phyloP scores from a whole-genome alignment of 2,329 filamentous ascomycete species.

The Orbilia javanica region DNA sequence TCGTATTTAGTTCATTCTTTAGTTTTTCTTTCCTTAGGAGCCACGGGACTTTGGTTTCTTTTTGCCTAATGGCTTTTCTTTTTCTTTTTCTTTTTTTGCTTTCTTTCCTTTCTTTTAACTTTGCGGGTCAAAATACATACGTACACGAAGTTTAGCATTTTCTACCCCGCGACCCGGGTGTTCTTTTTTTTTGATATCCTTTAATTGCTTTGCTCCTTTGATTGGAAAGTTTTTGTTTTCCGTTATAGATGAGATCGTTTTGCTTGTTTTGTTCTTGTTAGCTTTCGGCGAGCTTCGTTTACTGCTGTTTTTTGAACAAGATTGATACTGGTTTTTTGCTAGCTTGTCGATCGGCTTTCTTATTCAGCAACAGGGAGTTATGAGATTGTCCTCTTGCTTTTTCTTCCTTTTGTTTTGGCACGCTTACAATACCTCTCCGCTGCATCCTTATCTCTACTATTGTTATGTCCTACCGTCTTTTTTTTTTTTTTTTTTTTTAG shows the following conservation, averaged over 20 bases:
- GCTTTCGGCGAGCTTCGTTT: slow-evolving; percentile 23
- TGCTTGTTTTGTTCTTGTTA: slow-evolving; percentile 1
- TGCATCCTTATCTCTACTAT: slow-evolving; percentile 47
- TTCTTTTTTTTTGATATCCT: slow-evolving; percentile 21
- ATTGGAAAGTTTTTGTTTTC: slow-evolving; percentile 13
- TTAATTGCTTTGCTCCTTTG: slow-evolving; percentile 10
- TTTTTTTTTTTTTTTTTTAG: background rate
- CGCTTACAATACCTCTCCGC: slow-evolving; percentile 55
- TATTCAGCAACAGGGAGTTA: slow-evolving; percentile 40
- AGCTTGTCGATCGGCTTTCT: background rate
- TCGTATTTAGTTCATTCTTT: slow-evolving; percentile 33
- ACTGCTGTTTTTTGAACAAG: slow-evolving; percentile 33
- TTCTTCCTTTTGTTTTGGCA: slow-evolving; percentile 4
- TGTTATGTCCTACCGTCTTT: background rate
- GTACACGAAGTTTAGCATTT: slow-evolving; percentile 18
- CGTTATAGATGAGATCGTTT: slow-evolving; percentile 50
- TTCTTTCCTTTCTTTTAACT: slow-evolving; percentile 1
- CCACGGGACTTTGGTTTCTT: slow-evolving; percentile 2
- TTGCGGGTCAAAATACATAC: slow-evolving; percentile 36
- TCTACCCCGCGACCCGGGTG: background rate
- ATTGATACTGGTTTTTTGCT: slow-evolving; percentile 29
- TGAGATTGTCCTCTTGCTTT: slow-evolving; percentile 14
- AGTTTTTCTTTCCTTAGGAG: background rate
- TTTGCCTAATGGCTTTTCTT: slow-evolving; percentile 14
- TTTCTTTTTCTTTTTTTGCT: slow-evolving; percentile 9